Conservation (phyloP, 2,329 filamentous ascomycete species). For the Xylariaceae sp. region DNA sequence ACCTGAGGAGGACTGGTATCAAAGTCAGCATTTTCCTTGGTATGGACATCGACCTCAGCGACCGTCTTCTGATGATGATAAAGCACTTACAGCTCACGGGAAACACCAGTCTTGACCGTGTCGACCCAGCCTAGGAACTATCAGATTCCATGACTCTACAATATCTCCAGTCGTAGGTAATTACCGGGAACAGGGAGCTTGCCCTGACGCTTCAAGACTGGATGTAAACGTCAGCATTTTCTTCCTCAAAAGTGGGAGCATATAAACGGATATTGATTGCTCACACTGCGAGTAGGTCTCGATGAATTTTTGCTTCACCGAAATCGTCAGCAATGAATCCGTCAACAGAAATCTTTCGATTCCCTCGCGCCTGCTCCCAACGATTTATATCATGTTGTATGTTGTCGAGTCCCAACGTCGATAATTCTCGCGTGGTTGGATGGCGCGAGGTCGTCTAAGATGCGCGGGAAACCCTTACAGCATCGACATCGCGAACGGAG, state of each 20-base stretch:
- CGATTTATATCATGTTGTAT: slow-evolving; percentile 14
- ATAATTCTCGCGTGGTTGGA: slow-evolving; percentile 12
- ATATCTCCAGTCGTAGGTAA: slow-evolving; percentile 23
- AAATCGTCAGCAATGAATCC: slow-evolving; percentile 66
- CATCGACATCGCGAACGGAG: slow-evolving; percentile 78
- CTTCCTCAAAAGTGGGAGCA: neutral
- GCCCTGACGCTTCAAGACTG: slow-evolving; percentile 83
- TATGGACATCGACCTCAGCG: neutral
- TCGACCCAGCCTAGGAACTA: slow-evolving; percentile 68
- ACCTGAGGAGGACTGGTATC: slow-evolving; percentile 18
- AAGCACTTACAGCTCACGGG: slow-evolving; percentile 70
- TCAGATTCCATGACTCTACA: neutral
- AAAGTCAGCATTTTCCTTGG: slow-evolving; percentile 1
- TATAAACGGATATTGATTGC: neutral
- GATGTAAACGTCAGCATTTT: slow-evolving; percentile 3
- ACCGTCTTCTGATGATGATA: neutral
- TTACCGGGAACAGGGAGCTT: slow-evolving; percentile 86
- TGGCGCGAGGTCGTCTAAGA: slow-evolving; percentile 19
- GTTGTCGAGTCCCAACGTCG: slow-evolving; percentile 8
- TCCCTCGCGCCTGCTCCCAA: slow-evolving; percentile 65
- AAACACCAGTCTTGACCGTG: slow-evolving; percentile 95
- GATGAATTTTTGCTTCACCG: slow-evolving; percentile 77
- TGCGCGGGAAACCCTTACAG: slow-evolving; percentile 49
- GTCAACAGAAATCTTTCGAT: slow-evolving; percentile 70
- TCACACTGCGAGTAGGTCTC: slow-evolving; percentile 68